Conservation (phyloP, 345 rosid genomes). For the Eucalyptus shirleyi region DNA sequence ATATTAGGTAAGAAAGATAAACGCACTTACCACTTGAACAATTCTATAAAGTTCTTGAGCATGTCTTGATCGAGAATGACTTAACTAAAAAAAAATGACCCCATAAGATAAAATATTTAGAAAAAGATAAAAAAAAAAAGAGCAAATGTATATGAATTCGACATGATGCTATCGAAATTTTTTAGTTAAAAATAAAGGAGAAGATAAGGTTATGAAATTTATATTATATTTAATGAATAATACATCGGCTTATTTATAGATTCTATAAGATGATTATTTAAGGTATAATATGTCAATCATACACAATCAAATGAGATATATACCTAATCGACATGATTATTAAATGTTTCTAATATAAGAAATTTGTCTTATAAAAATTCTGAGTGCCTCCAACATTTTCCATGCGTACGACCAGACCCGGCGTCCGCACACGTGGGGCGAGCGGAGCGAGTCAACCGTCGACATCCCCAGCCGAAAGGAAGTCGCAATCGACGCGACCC, state of each 20-base stretch:
- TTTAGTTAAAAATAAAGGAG: accelerated
- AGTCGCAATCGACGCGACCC: neutral
- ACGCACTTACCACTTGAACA: neutral
- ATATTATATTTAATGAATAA: too few species aligned
- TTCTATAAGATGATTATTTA: too few species aligned
- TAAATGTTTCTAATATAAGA: too few species aligned
- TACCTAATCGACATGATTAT: too few species aligned
- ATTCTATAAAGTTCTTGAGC: neutral
- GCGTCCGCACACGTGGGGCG: neutral
- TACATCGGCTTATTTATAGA: accelerated
- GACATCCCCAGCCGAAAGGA: neutral
- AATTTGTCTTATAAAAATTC: too few species aligned
- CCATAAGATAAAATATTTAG: neutral
- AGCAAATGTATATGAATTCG: accelerated
- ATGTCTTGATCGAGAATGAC: neutral
- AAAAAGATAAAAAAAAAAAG: too few species aligned
- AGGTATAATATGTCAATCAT: too few species aligned
- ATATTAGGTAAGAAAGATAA: neutral
- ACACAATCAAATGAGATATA: too few species aligned
- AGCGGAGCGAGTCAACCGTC: neutral
- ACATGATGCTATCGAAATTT: neutral
- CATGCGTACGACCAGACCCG: neutral
- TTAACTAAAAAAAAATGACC: neutral
- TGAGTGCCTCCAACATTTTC: too few species aligned
- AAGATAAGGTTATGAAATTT: too few species aligned